Evolutionary conservation across 1,284 basidiomycete species (phyloP), one percentile per base, ranked within the genome.

Genomic region (Sanghuangporus sanghuang): DNA sequence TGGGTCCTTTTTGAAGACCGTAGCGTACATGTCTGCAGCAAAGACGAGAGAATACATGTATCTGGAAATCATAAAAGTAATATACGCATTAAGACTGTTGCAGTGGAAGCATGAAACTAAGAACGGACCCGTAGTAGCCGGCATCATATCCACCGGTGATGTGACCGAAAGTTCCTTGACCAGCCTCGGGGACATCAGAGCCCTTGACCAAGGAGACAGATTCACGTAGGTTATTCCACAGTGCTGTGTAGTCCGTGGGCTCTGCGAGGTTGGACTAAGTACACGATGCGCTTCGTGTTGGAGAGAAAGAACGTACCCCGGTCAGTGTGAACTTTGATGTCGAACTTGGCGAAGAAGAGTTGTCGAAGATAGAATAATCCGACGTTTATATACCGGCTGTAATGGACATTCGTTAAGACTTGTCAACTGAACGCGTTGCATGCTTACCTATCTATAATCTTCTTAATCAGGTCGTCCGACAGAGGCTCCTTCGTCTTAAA

Each of bases 301-400:
- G 32, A 16, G 27, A 12, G 3, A 38, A 32, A n/a, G 18, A 12
- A 27, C 75, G 61, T 42, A 84, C 87, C 82, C 75, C 88, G 79
- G 69, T 86, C 83, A 2, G 84, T 87, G 71, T 93, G 90, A 3
- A 92, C 85, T 68, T 84, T 84, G 69, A 92, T 81, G 71, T 92
- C 90, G 69, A 86, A 93, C 68, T 85, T 87, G 68, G 88, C 90
- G 68, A 92, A 92, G 80, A 92, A 93, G 11, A 93, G 77, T 71
- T 93, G 90, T 35, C 90, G 85, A 16, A 93, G 81, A 74, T 90
- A 90, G 75, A 85, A 90, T 38, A 94, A 73, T 1, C 91, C 92
- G 50, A 92, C 83, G 66, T 92, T 91, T 67, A 92, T 85, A 67
- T 91, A 90, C 65, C 90, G 90, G 69, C 89, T 90, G 60, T 11